Conservation (phyloP, 345 rosid species). For the Ceriops decandra region DNA sequence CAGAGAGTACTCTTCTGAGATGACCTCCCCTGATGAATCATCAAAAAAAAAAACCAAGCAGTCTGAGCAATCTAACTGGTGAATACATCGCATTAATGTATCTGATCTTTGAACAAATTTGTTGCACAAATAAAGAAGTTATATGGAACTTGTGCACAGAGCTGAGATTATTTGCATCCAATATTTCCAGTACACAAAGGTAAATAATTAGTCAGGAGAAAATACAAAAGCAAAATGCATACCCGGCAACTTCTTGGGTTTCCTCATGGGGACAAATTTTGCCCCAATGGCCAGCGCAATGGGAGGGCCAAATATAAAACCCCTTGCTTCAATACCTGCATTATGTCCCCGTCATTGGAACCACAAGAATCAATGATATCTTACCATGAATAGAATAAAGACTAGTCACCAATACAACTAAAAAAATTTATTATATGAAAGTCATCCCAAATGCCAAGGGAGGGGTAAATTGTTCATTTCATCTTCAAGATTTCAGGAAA, state of each 20-base stretch:
- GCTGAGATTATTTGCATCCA: neutral
- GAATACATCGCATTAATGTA: too few relatives aligned
- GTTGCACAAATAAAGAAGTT: neutral
- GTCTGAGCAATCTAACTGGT: neutral
- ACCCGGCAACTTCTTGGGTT: conserved; percentile 97
- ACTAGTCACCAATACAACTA: neutral
- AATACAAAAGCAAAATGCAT: conserved; percentile 2
- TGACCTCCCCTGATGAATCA: conserved; percentile 64
- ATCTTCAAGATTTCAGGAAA: neutral
- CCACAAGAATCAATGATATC: neutral
- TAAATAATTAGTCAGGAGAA: neutral
- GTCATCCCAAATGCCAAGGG: neutral
- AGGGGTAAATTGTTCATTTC: neutral
- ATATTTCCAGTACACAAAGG: neutral
- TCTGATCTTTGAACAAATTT: too few relatives aligned
- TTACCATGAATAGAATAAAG: neutral
- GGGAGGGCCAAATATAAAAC: conserved; percentile 98
- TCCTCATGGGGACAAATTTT: conserved; percentile 96
- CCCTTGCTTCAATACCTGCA: conserved; percentile 95
- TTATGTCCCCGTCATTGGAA: neutral
- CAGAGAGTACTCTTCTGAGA: conserved; percentile 85
- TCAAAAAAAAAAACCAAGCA: conserved; percentile 10
- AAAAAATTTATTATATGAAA: neutral
- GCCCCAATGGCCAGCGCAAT: conserved; percentile 99
- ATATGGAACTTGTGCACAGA: neutral